Conservation (phyloP, 2,329 filamentous ascomycete species). For the Sclerotinia sclerotiorum region DNA sequence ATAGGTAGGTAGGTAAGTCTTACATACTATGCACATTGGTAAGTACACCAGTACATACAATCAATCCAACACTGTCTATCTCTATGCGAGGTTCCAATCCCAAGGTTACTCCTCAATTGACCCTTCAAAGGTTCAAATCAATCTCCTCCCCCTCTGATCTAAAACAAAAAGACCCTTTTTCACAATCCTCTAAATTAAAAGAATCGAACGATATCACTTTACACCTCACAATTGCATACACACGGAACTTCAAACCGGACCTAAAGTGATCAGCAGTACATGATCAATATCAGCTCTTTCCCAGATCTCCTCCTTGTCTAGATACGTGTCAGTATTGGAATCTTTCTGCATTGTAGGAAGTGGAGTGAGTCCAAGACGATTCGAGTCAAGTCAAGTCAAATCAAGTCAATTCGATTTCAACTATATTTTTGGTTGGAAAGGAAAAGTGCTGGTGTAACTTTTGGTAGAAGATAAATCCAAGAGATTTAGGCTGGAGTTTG, state of each 20-base stretch:
- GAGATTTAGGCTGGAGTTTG: not conserved
- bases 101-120: not conserved
- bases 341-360: not conserved
- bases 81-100: not conserved
- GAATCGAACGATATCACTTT: constrained; percentile 3
- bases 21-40: too few relatives aligned
- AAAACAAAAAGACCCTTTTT: not conserved
- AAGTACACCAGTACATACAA: too few relatives aligned
- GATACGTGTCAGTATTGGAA: not conserved
- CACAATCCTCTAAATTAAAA: not conserved
- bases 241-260: not conserved
- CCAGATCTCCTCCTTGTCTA: not conserved
- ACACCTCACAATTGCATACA: constrained; percentile 1
- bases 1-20: too few relatives aligned
- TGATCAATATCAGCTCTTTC: not conserved
- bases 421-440: not conserved
- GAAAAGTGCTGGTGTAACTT: not conserved
- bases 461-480: not conserved
- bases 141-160: not conserved
- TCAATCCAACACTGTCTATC: not conserved
- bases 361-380: not conserved
- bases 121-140: constrained; percentile 6
- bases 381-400: not conserved
- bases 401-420: not conserved
- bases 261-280: not conserved